phyloP scores from a whole-genome alignment of 805 yeast genomes.

The Pichia heedii region DNA sequence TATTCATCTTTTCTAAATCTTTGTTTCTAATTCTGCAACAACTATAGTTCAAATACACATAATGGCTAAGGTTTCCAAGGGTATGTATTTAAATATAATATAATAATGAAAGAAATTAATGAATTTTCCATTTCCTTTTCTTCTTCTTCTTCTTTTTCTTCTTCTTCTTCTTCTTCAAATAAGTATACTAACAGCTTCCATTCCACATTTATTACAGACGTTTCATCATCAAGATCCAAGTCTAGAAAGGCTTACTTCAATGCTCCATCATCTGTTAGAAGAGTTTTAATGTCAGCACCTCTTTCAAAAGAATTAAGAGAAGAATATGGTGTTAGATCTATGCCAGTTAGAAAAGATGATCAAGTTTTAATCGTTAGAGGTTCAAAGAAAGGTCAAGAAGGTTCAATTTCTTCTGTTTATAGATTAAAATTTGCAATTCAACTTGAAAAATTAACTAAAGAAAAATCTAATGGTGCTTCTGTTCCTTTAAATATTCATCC shows the following conservation, averaged over 20 bases:
- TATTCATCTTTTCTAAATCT: too few relatives aligned
- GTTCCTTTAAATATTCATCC: slow-evolving; percentile 97
- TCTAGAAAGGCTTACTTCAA: slow-evolving; percentile 99
- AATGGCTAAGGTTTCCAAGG: slow-evolving; percentile 31
- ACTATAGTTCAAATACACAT: slow-evolving; percentile 9
- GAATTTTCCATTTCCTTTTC: background rate
- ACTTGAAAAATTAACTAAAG: slow-evolving; percentile 94
- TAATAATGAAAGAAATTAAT: too few relatives aligned
- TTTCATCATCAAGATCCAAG: slow-evolving; percentile 98
- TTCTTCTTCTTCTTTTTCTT: too few relatives aligned
- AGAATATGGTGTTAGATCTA: slow-evolving; percentile 90
- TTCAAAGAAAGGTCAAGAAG: slow-evolving; percentile 99
- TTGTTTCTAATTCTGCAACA: background rate
- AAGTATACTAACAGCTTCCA: too few relatives aligned
- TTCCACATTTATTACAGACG: too few relatives aligned
- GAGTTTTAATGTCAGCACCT: slow-evolving; percentile 95
- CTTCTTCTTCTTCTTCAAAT: too few relatives aligned
- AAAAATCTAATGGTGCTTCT: slow-evolving; percentile 96
- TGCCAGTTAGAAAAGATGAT: slow-evolving; percentile 98
- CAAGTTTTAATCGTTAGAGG: slow-evolving; percentile 95
- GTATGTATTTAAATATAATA: slow-evolving; percentile 14
- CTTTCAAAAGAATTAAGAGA: slow-evolving; percentile 97
- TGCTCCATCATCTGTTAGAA: slow-evolving; percentile 94
- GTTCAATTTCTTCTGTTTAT: slow-evolving; percentile 95
- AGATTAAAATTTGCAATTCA: slow-evolving; percentile 96